Base-by-base conservation (phyloP, 495 filamentous ascomycete genomes). In the Talaromyces nanjingensis region DNA sequence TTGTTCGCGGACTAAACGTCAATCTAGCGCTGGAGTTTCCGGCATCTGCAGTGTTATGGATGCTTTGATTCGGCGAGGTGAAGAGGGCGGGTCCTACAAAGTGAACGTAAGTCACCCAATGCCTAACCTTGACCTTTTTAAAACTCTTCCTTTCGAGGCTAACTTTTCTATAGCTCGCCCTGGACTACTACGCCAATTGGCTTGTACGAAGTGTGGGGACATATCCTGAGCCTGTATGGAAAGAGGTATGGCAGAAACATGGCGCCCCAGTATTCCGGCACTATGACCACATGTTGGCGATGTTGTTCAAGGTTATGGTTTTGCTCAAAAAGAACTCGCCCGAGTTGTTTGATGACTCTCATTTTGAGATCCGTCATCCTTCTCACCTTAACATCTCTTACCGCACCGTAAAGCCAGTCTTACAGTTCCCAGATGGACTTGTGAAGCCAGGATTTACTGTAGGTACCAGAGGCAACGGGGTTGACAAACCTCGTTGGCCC, bases 61-160 rank as follows among this genome's bases (percentile, higher is more conserved):
- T 20, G 77, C 72, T 3, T 42, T 77, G 24, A 69, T 74, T 34
- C 59, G 66, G 29, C 71, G 77, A 34, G 77, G 65, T 8, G 65
- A 70, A 54, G 34, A 70, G 11, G 77, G 76, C 9, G 77, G 76
- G 3, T 70, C 65, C 9, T 77, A 71, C 54, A 54, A 22, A 54
- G 37, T 42, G 37, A 42, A 42, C 37, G 37, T 42, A 42, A 42
- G 37, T 42, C 12, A 37, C 4, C 34, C 34, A 39, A 12, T 8
- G 9, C 9, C 12, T 39, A 5, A 16, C 3, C 3, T 37, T 37
- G 12, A 42, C 14, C 37, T 16, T 16, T 16, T 42, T 16, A 1
- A 6, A 42, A 42, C 3, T 16, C 37, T 12, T 14, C 4, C 3
- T 42, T 42, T 16, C 1, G 14, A 42, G 37, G 37, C 37, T 16